A percentile compares a stretch with the other conserved stretches of the same genome.
Evolutionary conservation across 2,329 filamentous ascomycete species (phyloP).

Genomic region (Xylaria digitata): DNA sequence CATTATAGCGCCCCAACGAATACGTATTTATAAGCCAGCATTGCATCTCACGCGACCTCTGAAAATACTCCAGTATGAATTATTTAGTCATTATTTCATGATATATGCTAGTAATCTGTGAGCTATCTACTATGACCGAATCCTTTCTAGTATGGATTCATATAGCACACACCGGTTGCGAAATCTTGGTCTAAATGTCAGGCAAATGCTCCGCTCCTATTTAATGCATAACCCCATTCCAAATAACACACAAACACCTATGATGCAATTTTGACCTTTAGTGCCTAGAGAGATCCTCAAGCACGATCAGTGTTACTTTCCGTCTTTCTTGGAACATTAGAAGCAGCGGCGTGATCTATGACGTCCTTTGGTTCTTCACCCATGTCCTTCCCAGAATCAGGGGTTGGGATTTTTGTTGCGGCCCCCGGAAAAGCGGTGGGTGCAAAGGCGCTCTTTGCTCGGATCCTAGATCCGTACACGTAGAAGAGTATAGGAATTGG

Average conservation of each 20-base stretch:
- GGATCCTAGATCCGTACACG: conserved; percentile 68
- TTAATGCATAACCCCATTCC: conserved; percentile 9
- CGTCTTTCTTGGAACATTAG: conserved; percentile 50
- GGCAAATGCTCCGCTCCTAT: conserved; percentile 7
- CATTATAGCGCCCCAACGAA: too few species aligned
- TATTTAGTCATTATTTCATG: conserved; percentile 9
- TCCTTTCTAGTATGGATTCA: neutral
- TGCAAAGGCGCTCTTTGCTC: conserved; percentile 66
- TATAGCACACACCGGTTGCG: neutral
- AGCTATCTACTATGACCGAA: neutral
- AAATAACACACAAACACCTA: conserved; percentile 18
- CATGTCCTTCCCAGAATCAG: conserved; percentile 43
- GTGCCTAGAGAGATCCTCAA: conserved; percentile 17
- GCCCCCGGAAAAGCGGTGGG: conserved; percentile 54
- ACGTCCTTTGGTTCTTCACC: conserved; percentile 50
- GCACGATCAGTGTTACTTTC: conserved; percentile 44
- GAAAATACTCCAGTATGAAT: neutral
- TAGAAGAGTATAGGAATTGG: conserved; percentile 74
- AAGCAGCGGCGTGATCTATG: conserved; percentile 51
- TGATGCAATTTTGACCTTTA: conserved; percentile 19
- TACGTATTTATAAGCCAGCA: too few species aligned
- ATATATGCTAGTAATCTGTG: neutral
- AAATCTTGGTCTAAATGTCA: conserved; percentile 1
- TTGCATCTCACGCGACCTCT: too few species aligned
- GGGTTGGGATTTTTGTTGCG: conserved; percentile 22